Evolutionary conservation across 495 filamentous ascomycete genomes (phyloP), one percentile per base, ranked within the genome.

Genomic region (Podospora anserina): DNA sequence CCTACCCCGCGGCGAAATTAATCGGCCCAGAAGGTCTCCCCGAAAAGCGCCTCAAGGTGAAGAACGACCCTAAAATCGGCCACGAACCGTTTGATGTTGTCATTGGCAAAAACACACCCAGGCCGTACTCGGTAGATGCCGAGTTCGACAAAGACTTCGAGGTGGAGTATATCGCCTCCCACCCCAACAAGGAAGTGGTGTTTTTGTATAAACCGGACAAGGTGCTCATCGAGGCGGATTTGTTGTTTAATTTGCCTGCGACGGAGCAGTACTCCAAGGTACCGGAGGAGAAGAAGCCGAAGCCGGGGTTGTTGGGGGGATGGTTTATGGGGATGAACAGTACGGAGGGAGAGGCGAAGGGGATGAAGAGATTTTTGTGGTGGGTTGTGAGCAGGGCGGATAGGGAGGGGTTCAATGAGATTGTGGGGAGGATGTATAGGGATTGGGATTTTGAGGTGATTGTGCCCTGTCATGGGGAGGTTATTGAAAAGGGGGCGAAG

Each of bases 381-480:
- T 92, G 96, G 77, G 83, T 81, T 13, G 73, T 89, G 27, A 90
- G 90, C 69, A 72, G 80, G 7, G 72, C 68, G n/a, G 87, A 97
- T 78, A 82, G 93, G 61, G 44, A 74, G 16, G 88, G 85, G 5
- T 97, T 93, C 74, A 86, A 87, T 63, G 82, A 86, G 71, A 91
- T 89, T 69, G 80, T 92, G 39, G 75, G 76, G 69, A 82, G 86
- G 69, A 96, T 99, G 69, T 49, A 49, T 49, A 82, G 84, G 32
- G 74, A 73, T 55, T 99, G 94, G 94, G 91, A 94, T 69, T 94
- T 97, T 73, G 89, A 93, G 69, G 90, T 87, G 20, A 84, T 99
- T 69, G 88, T 98, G 74, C 92, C 93, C 1, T 97, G 94, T 76
- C 95, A 99, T 82, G 95, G 95, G 9, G 95, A 99, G 83, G 88